These are phyloP conservation scores for Chaetomium sp. DNA, from an alignment of 2,329 filamentous ascomycete species.

Conservation along the genomic window DNA sequence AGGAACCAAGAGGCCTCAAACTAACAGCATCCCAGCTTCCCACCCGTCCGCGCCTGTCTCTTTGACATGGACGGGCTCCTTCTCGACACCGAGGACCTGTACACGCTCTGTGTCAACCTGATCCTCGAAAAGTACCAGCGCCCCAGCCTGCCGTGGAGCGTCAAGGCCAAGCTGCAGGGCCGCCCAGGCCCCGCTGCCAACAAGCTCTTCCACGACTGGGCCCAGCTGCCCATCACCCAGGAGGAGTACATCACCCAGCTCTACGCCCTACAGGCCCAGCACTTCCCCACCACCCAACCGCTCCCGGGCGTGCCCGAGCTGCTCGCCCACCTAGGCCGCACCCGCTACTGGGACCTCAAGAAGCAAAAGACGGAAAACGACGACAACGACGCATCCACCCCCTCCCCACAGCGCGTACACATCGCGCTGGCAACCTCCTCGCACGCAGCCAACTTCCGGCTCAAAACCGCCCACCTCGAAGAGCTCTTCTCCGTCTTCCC, in stretches of 20 bases:
- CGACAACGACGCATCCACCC: slow-evolving; percentile 30
- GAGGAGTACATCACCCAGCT: slow-evolving; percentile 58
- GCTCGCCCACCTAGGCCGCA: slow-evolving; percentile 60
- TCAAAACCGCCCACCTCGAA: slow-evolving; percentile 70
- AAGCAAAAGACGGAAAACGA: slow-evolving; percentile 30
- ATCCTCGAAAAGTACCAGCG: slow-evolving; percentile 75
- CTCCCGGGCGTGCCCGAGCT: slow-evolving; percentile 77
- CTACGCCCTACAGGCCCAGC: slow-evolving; percentile 63
- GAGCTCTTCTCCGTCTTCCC: slow-evolving; percentile 68
- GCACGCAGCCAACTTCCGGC: slow-evolving; percentile 67
- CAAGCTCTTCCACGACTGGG: slow-evolving; percentile 72
- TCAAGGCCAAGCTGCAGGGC: slow-evolving; percentile 83
- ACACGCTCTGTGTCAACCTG: slow-evolving; percentile 80
- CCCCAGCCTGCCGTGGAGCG: slow-evolving; percentile 80
- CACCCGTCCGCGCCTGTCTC: slow-evolving; percentile 83
- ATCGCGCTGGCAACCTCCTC: slow-evolving; percentile 87
- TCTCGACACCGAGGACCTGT: slow-evolving; percentile 88
- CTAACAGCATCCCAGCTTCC: slow-evolving; percentile 58
- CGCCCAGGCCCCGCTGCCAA: slow-evolving; percentile 57
- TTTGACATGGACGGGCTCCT: slow-evolving; percentile 99
- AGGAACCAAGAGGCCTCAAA: not conserved
- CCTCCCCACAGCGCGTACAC: slow-evolving; percentile 56
- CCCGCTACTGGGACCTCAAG: slow-evolving; percentile 52
- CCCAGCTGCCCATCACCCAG: slow-evolving; percentile 70
- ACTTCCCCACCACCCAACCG: slow-evolving; percentile 75